Percentiles rank a stretch among this genome's conserved stretches.
These are phyloP conservation scores for Inonotus hispidus DNA, from an alignment of 1,284 basidiomycete genomes.

Conservation along the genomic window DNA sequence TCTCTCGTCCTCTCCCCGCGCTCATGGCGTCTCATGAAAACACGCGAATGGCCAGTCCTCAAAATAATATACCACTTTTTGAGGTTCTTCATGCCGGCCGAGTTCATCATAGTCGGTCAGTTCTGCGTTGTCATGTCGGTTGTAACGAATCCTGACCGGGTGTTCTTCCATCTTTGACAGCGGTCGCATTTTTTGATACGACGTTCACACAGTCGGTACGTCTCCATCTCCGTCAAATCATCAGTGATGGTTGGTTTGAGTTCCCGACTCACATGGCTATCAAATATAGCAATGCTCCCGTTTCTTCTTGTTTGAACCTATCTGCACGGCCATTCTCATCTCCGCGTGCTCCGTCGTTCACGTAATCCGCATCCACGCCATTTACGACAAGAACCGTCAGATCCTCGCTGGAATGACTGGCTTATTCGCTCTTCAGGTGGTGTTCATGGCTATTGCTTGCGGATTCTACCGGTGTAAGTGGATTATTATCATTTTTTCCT, in stretches of 20 bases:
- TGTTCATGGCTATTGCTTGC: slow-evolving; percentile 63
- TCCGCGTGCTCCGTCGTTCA: slow-evolving; percentile 68
- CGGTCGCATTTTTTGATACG: slow-evolving; percentile 77
- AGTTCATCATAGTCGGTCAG: slow-evolving; percentile 70
- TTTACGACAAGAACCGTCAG: slow-evolving; percentile 56
- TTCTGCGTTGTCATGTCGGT: slow-evolving; percentile 4
- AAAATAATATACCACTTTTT: slow-evolving; percentile 72
- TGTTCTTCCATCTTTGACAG: slow-evolving; percentile 29
- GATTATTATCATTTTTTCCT: background rate
- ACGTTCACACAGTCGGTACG: slow-evolving; percentile 51
- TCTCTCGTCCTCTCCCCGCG: slow-evolving; percentile 74
- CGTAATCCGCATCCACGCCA: slow-evolving; percentile 70
- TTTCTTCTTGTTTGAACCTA: slow-evolving; percentile 81
- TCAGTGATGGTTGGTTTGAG: background rate
- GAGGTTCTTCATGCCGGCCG: slow-evolving; percentile 66
- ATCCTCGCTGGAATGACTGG: slow-evolving; percentile 50
- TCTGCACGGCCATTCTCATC: slow-evolving; percentile 71
- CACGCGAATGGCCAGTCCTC: slow-evolving; percentile 68
- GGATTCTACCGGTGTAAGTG: slow-evolving; percentile 66
- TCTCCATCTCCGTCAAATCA: slow-evolving; percentile 15
- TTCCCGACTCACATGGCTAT: background rate
- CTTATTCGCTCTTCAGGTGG: slow-evolving; percentile 60
- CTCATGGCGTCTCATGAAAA: slow-evolving; percentile 63
- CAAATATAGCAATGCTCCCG: slow-evolving; percentile 47
- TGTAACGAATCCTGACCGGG: slow-evolving; percentile 9